Percentiles rank a stretch among this genome's conserved stretches.
Evolutionary conservation across 495 filamentous ascomycete species (phyloP).

Genomic region (Podospora australis): DNA sequence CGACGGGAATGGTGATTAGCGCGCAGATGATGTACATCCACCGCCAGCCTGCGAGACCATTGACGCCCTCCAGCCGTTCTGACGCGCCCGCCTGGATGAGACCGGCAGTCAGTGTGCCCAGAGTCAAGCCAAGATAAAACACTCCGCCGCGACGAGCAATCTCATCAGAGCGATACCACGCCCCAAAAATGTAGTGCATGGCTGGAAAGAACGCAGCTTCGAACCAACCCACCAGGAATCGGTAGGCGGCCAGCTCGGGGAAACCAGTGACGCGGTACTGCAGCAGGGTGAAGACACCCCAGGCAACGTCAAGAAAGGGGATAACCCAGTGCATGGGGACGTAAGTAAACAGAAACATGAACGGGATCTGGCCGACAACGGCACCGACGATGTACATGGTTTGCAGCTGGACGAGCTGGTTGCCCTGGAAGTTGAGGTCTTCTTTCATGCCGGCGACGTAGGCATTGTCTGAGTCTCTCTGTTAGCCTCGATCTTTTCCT

Average conservation of each 20-base stretch:
- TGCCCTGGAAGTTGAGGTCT: constrained; percentile 37
- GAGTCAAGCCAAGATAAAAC: constrained; percentile 44
- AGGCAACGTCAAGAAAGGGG: constrained; percentile 35
- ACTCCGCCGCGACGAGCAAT: constrained; percentile 39
- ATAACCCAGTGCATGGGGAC: constrained; percentile 44
- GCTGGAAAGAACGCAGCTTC: constrained; percentile 22
- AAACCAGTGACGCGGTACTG: constrained; percentile 33
- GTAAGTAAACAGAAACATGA: constrained; percentile 44
- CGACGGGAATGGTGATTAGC: constrained; percentile 44
- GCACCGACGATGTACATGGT: constrained; percentile 47
- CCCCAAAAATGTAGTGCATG: constrained; percentile 21
- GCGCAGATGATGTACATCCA: constrained; percentile 50
- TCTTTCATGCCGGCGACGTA: constrained; percentile 35
- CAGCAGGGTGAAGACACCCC: constrained; percentile 44
- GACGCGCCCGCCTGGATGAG: constrained; percentile 45
- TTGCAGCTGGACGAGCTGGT: constrained; percentile 43
- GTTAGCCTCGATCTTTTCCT: not conserved
- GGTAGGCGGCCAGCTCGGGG: constrained; percentile 22
- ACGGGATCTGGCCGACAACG: constrained; percentile 45
- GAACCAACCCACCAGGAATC: constrained; percentile 25
- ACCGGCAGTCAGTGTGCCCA: constrained; percentile 46
- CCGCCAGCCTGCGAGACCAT: constrained; percentile 45
- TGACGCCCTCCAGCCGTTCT: constrained; percentile 35
- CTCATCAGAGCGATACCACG: constrained; percentile 27
- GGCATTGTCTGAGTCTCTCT: constrained; percentile 26